These are phyloP conservation scores for Biscogniauxia mediterranea DNA, from an alignment of 2,329 filamentous ascomycete genomes.

Conservation along the genomic window DNA sequence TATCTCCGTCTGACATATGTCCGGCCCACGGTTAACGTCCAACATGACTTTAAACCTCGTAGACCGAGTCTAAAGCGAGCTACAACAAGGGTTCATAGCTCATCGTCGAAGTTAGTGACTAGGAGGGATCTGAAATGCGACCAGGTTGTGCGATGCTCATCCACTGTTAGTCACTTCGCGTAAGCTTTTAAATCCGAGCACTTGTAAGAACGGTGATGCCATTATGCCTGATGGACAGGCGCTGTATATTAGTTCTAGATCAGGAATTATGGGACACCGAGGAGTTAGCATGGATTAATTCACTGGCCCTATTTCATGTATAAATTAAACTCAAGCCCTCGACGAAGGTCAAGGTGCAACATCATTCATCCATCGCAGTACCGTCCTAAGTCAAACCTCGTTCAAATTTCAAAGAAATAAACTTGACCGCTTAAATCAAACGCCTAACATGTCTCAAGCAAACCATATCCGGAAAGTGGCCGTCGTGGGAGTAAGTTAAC, in stretches of 20 bases:
- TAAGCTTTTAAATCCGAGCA: not conserved
- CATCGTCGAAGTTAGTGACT: not conserved
- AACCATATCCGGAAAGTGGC: conserved; percentile 45
- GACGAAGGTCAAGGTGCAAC: not conserved
- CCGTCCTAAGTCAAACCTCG: no score
- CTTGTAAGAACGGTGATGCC: not conserved
- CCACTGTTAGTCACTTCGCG: not conserved
- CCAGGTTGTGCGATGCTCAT: not conserved
- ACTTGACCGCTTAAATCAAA: not conserved
- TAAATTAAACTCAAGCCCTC: not conserved
- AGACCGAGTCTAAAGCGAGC: not conserved
- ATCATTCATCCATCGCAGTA: no score
- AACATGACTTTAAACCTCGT: not conserved
- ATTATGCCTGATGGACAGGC: not conserved
- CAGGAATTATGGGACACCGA: not conserved
- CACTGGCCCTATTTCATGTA: not conserved
- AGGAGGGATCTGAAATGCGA: not conserved
- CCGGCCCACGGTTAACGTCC: not conserved
- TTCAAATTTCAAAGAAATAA: no score
- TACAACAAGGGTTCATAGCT: not conserved
- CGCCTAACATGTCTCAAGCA: conserved; percentile 9
- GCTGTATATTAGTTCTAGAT: not conserved
- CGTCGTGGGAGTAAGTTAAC: conserved; percentile 45
- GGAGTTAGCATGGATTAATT: not conserved
- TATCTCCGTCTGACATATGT: not conserved